Percentiles rank a stretch among this genome's conserved stretches.
phyloP scores from a whole-genome alignment of 1,139 yeast species.

The Yamadazyma conglobata region DNA sequence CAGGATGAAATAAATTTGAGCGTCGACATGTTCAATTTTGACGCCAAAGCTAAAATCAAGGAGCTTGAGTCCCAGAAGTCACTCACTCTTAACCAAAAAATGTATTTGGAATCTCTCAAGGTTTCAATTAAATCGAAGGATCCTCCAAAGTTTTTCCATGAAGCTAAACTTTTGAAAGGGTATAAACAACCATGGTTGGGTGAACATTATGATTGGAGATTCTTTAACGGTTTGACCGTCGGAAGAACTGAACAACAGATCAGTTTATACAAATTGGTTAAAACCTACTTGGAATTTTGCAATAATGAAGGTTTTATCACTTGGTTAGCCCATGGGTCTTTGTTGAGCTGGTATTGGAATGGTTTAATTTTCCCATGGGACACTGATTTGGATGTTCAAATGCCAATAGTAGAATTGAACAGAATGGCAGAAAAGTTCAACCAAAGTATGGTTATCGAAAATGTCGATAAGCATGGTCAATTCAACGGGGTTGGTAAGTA shows the following conservation, averaged over 20 bases:
- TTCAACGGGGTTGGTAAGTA: conserved; percentile 31
- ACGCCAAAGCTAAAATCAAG: conserved; percentile 15
- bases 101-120: conserved; percentile 22
- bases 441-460: conserved; percentile 34
- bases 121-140: conserved; percentile 19
- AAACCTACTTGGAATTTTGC: conserved; percentile 31
- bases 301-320: conserved; percentile 28
- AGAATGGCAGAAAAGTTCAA: conserved; percentile 30
- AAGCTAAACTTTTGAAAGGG: conserved; percentile 24
- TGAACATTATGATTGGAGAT: conserved; percentile 45
- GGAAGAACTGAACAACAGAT: conserved; percentile 27
- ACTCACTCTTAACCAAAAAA: conserved; percentile 9
- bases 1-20: conserved; percentile 9
- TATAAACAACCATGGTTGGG: conserved; percentile 28
- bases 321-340: conserved; percentile 43
- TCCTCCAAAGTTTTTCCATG: conserved; percentile 33
- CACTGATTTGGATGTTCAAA: conserved; percentile 36
- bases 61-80: conserved; percentile 11
- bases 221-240: conserved; percentile 40
- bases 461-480: conserved; percentile 18
- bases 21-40: conserved; percentile 19
- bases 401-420: conserved; percentile 31
- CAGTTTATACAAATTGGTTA: conserved; percentile 27
- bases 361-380: conserved; percentile 40
- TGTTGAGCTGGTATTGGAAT: conserved; percentile 43